These are phyloP conservation scores for Rhodotorula sp. DNA, from an alignment of 1,284 basidiomycete genomes.

Conservation along the genomic window DNA sequence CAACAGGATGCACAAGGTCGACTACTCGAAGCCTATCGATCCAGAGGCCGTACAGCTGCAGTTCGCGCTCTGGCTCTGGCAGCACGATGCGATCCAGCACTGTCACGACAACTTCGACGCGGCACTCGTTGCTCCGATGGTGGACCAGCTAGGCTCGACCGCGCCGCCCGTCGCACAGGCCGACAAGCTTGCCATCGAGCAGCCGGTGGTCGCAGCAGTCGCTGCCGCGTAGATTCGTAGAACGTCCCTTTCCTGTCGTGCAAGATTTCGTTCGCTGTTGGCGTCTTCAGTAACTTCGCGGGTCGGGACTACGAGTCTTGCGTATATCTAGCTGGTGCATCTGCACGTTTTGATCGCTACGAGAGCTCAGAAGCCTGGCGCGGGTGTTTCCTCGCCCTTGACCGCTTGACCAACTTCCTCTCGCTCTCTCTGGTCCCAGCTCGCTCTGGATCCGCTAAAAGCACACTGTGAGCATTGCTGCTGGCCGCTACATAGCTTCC, in stretches of 20 bases:
- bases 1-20: slow-evolving; percentile 14
- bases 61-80: slow-evolving; percentile 13
- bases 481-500: too few relatives aligned
- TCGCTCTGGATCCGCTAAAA: too few relatives aligned
- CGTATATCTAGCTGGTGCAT: too few relatives aligned
- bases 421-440: too few relatives aligned
- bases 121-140: not conserved
- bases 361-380: too few relatives aligned
- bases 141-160: not conserved
- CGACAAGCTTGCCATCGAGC: not conserved
- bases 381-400: too few relatives aligned
- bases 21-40: slow-evolving; percentile 5
- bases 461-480: too few relatives aligned
- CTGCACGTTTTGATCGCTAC: too few relatives aligned
- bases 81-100: slow-evolving; percentile 15
- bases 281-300: too few relatives aligned
- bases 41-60: slow-evolving; percentile 1
- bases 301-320: too few relatives aligned
- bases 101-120: slow-evolving; percentile 8
- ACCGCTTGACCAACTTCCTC: too few relatives aligned
- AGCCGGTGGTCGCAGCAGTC: not conserved
- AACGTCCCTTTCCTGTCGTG: not conserved
- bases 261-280: not conserved
- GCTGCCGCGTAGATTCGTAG: not conserved
- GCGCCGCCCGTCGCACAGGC: not conserved